Evolutionary conservation across 2,329 filamentous ascomycete genomes (phyloP).

Genomic region (Sporothrix schenckii): DNA sequence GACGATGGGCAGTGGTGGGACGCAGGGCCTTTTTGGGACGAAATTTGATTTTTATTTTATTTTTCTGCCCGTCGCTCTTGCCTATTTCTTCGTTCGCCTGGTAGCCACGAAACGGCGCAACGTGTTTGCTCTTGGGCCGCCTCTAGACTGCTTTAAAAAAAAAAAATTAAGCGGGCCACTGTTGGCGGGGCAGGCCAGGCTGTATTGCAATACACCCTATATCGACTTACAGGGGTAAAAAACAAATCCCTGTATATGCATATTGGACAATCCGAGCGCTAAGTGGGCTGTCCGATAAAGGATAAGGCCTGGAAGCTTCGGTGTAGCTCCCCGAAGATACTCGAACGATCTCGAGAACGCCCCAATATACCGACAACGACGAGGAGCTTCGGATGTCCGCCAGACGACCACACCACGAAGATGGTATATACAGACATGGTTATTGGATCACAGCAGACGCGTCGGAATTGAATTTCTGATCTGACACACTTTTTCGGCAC

Average conservation of each 20-base stretch:
- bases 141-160: constrained; percentile 1
- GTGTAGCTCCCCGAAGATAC: constrained; percentile 33
- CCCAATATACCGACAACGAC: constrained; percentile 20
- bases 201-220: background rate
- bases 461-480: background rate
- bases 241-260: background rate
- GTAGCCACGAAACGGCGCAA: background rate
- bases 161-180: background rate
- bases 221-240: background rate
- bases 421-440: constrained; percentile 1
- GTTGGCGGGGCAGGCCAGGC: constrained; percentile 28
- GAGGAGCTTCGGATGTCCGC: background rate
- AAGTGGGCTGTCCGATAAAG: constrained; percentile 26
- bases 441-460: background rate
- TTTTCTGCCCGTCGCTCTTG: constrained; percentile 1
- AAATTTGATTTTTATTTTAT: constrained; percentile 31
- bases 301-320: constrained; percentile 32
- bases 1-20: constrained; percentile 25
- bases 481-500: background rate
- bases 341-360: constrained; percentile 32
- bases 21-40: constrained; percentile 15
- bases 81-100: background rate
- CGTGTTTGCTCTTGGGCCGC: constrained; percentile 14
- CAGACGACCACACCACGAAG: background rate
- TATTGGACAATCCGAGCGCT: background rate